Evolutionary conservation across 768 basidiomycete genomes (phyloP).

Genomic region (Lyophyllum semitale): DNA sequence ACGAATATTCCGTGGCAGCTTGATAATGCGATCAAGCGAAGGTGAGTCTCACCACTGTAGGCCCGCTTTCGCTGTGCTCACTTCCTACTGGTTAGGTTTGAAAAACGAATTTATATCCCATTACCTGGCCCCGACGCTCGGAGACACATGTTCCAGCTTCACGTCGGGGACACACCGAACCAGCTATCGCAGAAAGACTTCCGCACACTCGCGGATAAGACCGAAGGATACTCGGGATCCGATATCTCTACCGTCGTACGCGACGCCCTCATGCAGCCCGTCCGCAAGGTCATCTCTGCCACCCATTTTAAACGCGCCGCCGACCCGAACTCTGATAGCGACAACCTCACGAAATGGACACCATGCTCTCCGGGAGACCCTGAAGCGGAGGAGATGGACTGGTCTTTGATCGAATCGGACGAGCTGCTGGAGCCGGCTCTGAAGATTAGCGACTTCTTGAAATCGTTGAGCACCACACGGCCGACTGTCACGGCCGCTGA

Average conservation of each 20-base stretch:
- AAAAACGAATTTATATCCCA: conserved; percentile 98
- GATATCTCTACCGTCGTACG: conserved; percentile 94
- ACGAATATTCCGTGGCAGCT: conserved; percentile 99
- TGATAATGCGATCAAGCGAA: conserved; percentile 95
- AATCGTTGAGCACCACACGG: conserved; percentile 72
- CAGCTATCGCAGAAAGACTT: conserved; percentile 79
- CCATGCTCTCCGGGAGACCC: conserved; percentile 96
- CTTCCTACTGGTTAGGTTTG: conserved; percentile 58
- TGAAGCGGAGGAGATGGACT: conserved; percentile 82
- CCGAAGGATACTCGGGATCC: conserved; percentile 93
- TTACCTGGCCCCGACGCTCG: conserved; percentile 92
- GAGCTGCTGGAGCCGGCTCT: conserved; percentile 90
- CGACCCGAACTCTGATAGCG: conserved; percentile 26
- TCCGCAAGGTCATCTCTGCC: conserved; percentile 92
- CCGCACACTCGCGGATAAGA: conserved; percentile 76
- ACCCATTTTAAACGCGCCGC: conserved; percentile 85
- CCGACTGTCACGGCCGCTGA: conserved; percentile 90
- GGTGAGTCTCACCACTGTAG: conserved; percentile 44
- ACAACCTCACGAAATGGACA: conserved; percentile 66
- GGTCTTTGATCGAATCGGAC: conserved; percentile 86
- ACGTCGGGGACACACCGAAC: conserved; percentile 92
- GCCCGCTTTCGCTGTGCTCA: background rate
- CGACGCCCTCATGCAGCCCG: conserved; percentile 98
- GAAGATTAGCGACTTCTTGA: conserved; percentile 77
- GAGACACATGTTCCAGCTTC: conserved; percentile 94